phyloP scores from a whole-genome alignment of 2,329 filamentous ascomycete species.

The Colletotrichum shisoi region DNA sequence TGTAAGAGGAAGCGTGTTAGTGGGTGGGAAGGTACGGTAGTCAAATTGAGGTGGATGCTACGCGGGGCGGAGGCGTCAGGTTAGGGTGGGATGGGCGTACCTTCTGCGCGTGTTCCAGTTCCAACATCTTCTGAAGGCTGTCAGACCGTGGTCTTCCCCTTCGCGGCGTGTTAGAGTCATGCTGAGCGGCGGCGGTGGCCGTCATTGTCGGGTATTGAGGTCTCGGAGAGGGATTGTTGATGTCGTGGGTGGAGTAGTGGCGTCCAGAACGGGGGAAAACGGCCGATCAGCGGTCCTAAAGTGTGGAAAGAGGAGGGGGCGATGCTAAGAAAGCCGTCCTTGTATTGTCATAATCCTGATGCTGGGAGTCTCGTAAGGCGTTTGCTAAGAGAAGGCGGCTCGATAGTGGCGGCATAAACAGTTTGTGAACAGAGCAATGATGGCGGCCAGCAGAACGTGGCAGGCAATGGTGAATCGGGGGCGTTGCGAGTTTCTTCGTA shows the following conservation, averaged over 20 bases:
- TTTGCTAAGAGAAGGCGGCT: slow-evolving; percentile 6
- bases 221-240: slow-evolving; percentile 10
- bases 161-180: slow-evolving; percentile 11
- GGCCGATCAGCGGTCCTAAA: slow-evolving; percentile 21
- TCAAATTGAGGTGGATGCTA: slow-evolving; percentile 26
- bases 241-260: slow-evolving; percentile 26
- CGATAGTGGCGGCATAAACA: neutral
- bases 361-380: slow-evolving; percentile 2
- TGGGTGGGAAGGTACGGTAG: slow-evolving; percentile 28
- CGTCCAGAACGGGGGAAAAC: slow-evolving; percentile 5
- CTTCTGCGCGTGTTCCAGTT: slow-evolving; percentile 66
- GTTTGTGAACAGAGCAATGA: slow-evolving; percentile 1
- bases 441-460: slow-evolving; percentile 13
- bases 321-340: slow-evolving; percentile 21
- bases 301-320: slow-evolving; percentile 14
- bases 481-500: neutral
- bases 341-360: slow-evolving; percentile 23
- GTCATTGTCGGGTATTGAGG: slow-evolving; percentile 26
- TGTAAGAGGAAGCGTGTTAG: slow-evolving; percentile 34
- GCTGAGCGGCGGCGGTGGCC: slow-evolving; percentile 13
- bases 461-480: slow-evolving; percentile 19
- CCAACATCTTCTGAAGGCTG: slow-evolving; percentile 66
- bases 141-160: slow-evolving; percentile 25
- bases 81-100: slow-evolving; percentile 49
- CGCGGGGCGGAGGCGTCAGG: slow-evolving; percentile 20